Percentiles rank a stretch among this genome's conserved stretches.
These are phyloP conservation scores for Rosellinia necatrix DNA, from an alignment of 2,329 filamentous ascomycete species.

Conservation along the genomic window DNA sequence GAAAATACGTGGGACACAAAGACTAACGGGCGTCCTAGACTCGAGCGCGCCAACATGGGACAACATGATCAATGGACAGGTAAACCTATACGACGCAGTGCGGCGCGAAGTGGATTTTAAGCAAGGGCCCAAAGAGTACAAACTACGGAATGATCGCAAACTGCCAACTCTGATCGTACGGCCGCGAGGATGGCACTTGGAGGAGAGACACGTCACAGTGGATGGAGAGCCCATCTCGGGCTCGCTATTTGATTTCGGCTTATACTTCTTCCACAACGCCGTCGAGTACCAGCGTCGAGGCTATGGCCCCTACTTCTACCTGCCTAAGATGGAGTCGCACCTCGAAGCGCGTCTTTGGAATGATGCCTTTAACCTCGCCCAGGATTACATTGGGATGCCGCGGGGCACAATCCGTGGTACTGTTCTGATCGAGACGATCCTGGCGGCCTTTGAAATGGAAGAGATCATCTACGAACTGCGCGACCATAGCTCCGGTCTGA, in stretches of 20 bases:
- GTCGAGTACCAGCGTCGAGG: slow-evolving; percentile 83
- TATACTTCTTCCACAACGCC: slow-evolving; percentile 99
- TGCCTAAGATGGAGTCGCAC: slow-evolving; percentile 97
- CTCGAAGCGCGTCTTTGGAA: slow-evolving; percentile 98
- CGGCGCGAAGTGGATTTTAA: slow-evolving; percentile 95
- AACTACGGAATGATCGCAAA: slow-evolving; percentile 86
- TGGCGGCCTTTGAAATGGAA: slow-evolving; percentile 99
- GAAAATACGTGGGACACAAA: neutral
- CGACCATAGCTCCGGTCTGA: slow-evolving; percentile 93
- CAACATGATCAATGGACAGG: slow-evolving; percentile 98
- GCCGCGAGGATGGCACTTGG: slow-evolving; percentile 95
- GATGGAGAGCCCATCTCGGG: slow-evolving; percentile 95
- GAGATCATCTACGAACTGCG: slow-evolving; percentile 99
- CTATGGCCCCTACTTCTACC: slow-evolving; percentile 93
- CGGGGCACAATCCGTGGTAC: slow-evolving; percentile 93
- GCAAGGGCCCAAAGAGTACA: slow-evolving; percentile 94
- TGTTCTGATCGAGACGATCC: slow-evolving; percentile 96
- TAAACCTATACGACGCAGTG: slow-evolving; percentile 96
- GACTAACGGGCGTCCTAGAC: slow-evolving; percentile 57
- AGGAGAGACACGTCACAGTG: slow-evolving; percentile 97
- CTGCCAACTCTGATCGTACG: slow-evolving; percentile 91
- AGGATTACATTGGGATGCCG: slow-evolving; percentile 89
- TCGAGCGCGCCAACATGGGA: slow-evolving; percentile 97
- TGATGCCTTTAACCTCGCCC: slow-evolving; percentile 92
- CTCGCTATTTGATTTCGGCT: slow-evolving; percentile 92